Evolutionary conservation across 2,329 filamentous ascomycete genomes (phyloP).

Genomic region (Talaromyces rugulosus): DNA sequence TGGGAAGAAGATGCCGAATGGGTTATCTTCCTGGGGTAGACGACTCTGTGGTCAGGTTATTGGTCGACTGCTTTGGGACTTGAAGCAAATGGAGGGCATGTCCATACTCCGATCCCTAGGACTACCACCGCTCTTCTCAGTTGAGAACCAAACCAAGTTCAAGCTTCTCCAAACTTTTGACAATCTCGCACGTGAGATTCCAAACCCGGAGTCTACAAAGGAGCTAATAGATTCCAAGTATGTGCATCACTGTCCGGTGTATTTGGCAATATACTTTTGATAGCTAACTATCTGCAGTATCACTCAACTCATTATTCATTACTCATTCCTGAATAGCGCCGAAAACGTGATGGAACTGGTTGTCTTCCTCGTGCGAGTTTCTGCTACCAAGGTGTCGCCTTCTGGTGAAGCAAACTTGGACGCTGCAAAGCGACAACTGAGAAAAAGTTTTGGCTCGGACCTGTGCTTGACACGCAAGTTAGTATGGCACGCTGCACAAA

Average conservation of each 20-base stretch:
- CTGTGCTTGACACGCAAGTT: constrained; percentile 1
- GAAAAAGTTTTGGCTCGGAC: background rate
- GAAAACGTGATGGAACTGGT: constrained; percentile 10
- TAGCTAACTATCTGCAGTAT: background rate
- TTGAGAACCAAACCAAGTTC: constrained; percentile 1
- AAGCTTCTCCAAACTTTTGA: constrained; percentile 5
- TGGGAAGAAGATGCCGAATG: background rate
- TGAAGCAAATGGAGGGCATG: constrained; percentile 9
- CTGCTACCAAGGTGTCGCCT: background rate
- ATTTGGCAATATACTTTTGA: background rate
- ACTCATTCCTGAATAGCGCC: constrained; percentile 6
- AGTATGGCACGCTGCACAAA: constrained; percentile 8
- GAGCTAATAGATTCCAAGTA: constrained; percentile 9
- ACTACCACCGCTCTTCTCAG: constrained; percentile 1
- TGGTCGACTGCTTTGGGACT: constrained; percentile 2
- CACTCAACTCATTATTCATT: constrained; percentile 5
- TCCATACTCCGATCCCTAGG: constrained; percentile 3
- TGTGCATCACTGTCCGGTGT: background rate
- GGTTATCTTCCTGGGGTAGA: constrained; percentile 8
- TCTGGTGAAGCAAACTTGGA: background rate
- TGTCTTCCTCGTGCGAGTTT: constrained; percentile 6
- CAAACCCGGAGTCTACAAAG: constrained; percentile 1
- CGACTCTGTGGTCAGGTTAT: constrained; percentile 7
- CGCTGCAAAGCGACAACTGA: background rate
- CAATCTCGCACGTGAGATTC: background rate